A percentile compares a stretch with the other conserved stretches of the same genome.
Conservation (phyloP, 495 filamentous ascomycete genomes). For the Symbiotaphrina buchneri region DNA sequence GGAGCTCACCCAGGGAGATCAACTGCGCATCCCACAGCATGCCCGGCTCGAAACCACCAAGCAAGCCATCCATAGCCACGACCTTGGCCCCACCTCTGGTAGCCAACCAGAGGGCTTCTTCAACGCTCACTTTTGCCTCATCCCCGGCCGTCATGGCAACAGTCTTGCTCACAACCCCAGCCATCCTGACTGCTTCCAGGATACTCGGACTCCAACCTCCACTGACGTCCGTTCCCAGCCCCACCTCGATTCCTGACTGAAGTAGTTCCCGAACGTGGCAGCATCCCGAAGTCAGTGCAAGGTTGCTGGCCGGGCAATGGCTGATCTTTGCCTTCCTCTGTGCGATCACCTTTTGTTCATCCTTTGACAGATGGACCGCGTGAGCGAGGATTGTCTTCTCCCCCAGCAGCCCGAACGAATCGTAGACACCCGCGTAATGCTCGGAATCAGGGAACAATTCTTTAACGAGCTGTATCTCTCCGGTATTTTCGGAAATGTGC, state of each 20-base stretch:
- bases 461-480: slow-evolving; percentile 47
- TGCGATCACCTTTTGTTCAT: slow-evolving; percentile 39
- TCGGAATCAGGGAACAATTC: slow-evolving; percentile 39
- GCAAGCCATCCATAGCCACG: slow-evolving; percentile 38
- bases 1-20: slow-evolving; percentile 30
- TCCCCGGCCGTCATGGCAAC: slow-evolving; percentile 27
- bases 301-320: slow-evolving; percentile 79
- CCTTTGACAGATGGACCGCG: slow-evolving; percentile 45
- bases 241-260: slow-evolving; percentile 52
- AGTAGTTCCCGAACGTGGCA: slow-evolving; percentile 49
- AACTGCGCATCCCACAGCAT: slow-evolving; percentile 81
- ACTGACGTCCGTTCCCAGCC: slow-evolving; percentile 73
- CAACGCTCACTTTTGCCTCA: slow-evolving; percentile 40
- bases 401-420: slow-evolving; percentile 41
- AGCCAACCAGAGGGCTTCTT: slow-evolving; percentile 72
- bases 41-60: slow-evolving; percentile 65
- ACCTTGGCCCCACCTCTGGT: slow-evolving; percentile 63
- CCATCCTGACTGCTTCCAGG: slow-evolving; percentile 58
- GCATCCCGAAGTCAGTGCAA: slow-evolving; percentile 49
- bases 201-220: slow-evolving; percentile 68
- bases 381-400: slow-evolving; percentile 67
- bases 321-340: slow-evolving; percentile 36
- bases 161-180: slow-evolving; percentile 48
- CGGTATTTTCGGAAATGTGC: slow-evolving; percentile 69
- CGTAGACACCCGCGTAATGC: slow-evolving; percentile 64